Evolutionary conservation across 345 rosid species (phyloP).

Genomic region (Orychophragmus violaceus): DNA sequence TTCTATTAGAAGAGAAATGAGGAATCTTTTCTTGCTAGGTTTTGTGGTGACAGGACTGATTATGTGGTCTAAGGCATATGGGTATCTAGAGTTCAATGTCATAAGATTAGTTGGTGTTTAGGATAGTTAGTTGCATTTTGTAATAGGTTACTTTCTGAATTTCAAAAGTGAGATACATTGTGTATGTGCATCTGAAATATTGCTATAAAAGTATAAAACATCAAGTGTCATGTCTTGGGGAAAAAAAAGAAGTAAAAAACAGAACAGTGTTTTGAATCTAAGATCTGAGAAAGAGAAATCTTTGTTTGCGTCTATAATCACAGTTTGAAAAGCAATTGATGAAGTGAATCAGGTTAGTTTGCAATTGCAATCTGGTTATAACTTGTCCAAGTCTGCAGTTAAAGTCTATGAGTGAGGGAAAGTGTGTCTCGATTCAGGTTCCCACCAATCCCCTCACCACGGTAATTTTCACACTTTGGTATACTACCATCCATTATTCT

Average conservation of each 20-base stretch:
- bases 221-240: no score
- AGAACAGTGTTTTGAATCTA: conserved; percentile 16
- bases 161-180: no score
- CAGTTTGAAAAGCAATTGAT: conserved; percentile 53
- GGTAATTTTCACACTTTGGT: conserved; percentile 42
- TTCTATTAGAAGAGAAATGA: conserved; percentile 17
- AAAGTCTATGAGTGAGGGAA: conserved; percentile 53
- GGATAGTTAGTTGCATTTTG: background rate
- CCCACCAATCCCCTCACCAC: conserved; percentile 49
- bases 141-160: background rate
- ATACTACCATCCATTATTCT: conserved; percentile 1
- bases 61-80: conserved; percentile 32
- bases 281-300: background rate
- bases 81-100: conserved; percentile 44
- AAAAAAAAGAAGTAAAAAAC: no score
- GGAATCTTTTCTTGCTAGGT: conserved; percentile 42
- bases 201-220: no score
- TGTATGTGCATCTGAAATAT: no score
- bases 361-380: background rate
- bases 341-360: background rate
- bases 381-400: conserved; percentile 47
- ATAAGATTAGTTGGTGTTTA: conserved; percentile 15
- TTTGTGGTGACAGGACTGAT: conserved; percentile 21
- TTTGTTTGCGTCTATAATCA: conserved; percentile 10
- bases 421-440: conserved; percentile 62